Conservation (phyloP, 176 grass and related monocot genomes). For the Carex parvula region DNA sequence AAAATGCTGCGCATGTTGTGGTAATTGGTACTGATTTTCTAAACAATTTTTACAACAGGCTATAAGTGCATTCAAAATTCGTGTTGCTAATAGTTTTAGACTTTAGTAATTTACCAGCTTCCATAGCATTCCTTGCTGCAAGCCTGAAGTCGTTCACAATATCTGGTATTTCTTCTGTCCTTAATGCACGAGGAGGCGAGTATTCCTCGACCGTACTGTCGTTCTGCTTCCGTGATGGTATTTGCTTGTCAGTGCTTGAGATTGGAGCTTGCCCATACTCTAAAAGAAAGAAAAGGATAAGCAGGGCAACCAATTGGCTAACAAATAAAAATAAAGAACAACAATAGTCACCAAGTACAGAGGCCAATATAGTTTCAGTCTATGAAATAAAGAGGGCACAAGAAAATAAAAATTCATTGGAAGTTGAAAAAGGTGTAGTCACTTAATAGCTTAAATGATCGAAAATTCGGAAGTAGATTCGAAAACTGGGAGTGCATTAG, state of each 20-base stretch:
- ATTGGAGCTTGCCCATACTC: slow-evolving; percentile 40
- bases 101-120: slow-evolving; percentile 37
- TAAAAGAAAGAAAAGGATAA: slow-evolving; percentile 7
- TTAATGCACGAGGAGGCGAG: slow-evolving; percentile 29
- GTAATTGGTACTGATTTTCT: not conserved
- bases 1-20: not conserved
- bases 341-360: not conserved
- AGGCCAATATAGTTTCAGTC: not conserved
- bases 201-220: slow-evolving; percentile 18
- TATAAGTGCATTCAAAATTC: not conserved
- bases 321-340: not conserved
- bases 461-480: not conserved
- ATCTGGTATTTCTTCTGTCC: slow-evolving; percentile 26
- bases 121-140: slow-evolving; percentile 52
- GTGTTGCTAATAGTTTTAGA: not conserved
- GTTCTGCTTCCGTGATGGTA: not conserved
- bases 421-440: not conserved
- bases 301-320: not conserved
- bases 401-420: not conserved
- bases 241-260: slow-evolving; percentile 49
- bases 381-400: not conserved
- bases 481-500: not conserved
- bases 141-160: slow-evolving; percentile 51
- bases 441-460: too few relatives aligned
- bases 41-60: not conserved